Evolutionary conservation across 345 rosid genomes (phyloP), one percentile per base, ranked within the genome.

Genomic region (Geranium brycei): DNA sequence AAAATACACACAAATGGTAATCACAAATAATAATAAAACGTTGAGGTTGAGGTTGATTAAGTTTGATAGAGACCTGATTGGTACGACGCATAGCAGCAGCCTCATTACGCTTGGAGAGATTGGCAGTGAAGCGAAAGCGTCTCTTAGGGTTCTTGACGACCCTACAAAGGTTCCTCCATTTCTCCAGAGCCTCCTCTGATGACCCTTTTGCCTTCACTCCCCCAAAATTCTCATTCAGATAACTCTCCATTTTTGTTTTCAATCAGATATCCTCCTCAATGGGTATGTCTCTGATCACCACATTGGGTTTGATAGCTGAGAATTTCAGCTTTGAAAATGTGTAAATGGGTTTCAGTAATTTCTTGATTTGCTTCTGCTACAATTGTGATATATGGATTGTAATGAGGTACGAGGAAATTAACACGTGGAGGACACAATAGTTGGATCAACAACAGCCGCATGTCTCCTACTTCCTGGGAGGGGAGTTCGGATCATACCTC

Each of bases 11-110:
- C 41, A 4, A 32, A 32, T 35, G 10, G 41, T 7, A 35, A 35
- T 35, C 7, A 35, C 7, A 35, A 35, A 35, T 35, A 35, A 35
- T 35, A 35, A 35, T 4, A 35, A 35, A 35, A 35, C 41, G 1
- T 35, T 35, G 10, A 35, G 41, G 41, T 35, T 35, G 41, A 35
- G 38, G 38, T 35, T 35, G 4, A 35, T 35, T 35, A 7, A 35
- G 61, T 14, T 30, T 17, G 51, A 12, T 62, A 38, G 7, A 23
- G 19, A 86, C 97, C 80, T 84, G 87, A 76, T 91, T 85, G 81
- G 89, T 82, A 5, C 73, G 75, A 6, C 98, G 95, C 96, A 91
- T 91, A 3, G 84, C 91, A 30, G 90, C 96, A 35, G 95, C 98
- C 77, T 91, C 96, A 35, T 62, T 35, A 23, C 98, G 89, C 77